phyloP scores from a whole-genome alignment of 2,329 filamentous ascomycete genomes.

The Tolypocladium endophyticum region DNA sequence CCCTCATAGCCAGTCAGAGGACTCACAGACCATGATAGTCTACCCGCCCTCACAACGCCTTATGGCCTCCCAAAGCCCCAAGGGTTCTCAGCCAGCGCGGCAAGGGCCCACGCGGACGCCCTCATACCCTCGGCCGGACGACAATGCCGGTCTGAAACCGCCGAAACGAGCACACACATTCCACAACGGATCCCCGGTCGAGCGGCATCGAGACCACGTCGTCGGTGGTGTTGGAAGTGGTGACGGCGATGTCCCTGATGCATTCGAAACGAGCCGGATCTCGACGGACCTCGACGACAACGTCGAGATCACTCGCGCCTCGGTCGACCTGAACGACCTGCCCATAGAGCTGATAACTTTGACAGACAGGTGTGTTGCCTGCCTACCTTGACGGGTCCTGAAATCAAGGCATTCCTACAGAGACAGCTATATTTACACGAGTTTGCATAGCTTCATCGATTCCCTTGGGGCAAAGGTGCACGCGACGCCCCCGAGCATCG shows the following conservation, averaged over 20 bases:
- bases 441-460: slow-evolving; percentile 65
- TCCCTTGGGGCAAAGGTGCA: slow-evolving; percentile 82
- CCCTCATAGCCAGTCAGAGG: background rate
- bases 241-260: slow-evolving; percentile 24
- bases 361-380: slow-evolving; percentile 60
- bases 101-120: slow-evolving; percentile 17
- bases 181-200: slow-evolving; percentile 25
- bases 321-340: slow-evolving; percentile 74
- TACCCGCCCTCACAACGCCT: slow-evolving; percentile 13
- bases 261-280: slow-evolving; percentile 36
- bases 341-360: slow-evolving; percentile 89
- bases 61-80: slow-evolving; percentile 23
- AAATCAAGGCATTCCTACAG: background rate
- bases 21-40: slow-evolving; percentile 5
- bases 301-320: slow-evolving; percentile 36
- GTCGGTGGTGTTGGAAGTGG: slow-evolving; percentile 12
- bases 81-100: slow-evolving; percentile 17
- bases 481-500: slow-evolving; percentile 70
- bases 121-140: slow-evolving; percentile 18
- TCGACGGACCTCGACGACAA: slow-evolving; percentile 31
- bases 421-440: background rate
- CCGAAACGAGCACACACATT: slow-evolving; percentile 37
- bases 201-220: slow-evolving; percentile 10
- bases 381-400: background rate
- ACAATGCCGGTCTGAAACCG: slow-evolving; percentile 19